These are phyloP conservation scores for Microstegium vimineum DNA, from an alignment of 176 grass and related monocot genomes.

Conservation along the genomic window DNA sequence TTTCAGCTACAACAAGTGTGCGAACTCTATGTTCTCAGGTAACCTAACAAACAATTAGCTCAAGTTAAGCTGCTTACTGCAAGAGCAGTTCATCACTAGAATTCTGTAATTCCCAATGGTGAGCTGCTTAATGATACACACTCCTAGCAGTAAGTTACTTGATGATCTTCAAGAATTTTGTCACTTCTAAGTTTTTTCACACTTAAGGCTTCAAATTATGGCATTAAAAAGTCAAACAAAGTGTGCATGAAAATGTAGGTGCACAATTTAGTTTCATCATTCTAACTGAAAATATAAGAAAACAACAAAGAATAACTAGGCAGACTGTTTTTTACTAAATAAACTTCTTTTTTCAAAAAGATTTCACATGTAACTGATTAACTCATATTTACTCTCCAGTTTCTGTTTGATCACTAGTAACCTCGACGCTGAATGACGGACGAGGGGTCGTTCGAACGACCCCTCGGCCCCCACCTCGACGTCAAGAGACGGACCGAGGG, in stretches of 20 bases:
- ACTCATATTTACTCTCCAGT: not conserved
- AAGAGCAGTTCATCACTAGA: not conserved
- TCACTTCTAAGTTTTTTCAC: not conserved
- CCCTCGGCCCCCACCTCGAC: too few relatives aligned
- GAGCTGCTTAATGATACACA: not conserved
- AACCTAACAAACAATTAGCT: not conserved
- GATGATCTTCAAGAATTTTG: not conserved
- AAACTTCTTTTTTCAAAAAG: not conserved
- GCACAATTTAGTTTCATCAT: not conserved
- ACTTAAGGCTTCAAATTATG: not conserved
- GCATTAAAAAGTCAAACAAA: not conserved
- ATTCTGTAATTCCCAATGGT: not conserved
- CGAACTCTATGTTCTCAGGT: not conserved
- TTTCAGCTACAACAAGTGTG: not conserved
- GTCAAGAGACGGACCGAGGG: too few relatives aligned
- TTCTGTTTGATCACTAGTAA: not conserved
- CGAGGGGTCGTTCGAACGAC: too few relatives aligned
- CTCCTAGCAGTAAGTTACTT: not conserved
- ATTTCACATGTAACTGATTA: not conserved
- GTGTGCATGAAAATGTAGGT: not conserved
- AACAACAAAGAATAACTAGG: not conserved
- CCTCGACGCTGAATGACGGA: too few relatives aligned
- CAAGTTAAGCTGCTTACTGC: not conserved
- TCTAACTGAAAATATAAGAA: not conserved
- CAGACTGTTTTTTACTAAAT: not conserved